Percentiles rank a stretch among this genome's conserved stretches.
phyloP scores from a whole-genome alignment of 352 stramenopile species.

The Blastocystis hominis region DNA sequence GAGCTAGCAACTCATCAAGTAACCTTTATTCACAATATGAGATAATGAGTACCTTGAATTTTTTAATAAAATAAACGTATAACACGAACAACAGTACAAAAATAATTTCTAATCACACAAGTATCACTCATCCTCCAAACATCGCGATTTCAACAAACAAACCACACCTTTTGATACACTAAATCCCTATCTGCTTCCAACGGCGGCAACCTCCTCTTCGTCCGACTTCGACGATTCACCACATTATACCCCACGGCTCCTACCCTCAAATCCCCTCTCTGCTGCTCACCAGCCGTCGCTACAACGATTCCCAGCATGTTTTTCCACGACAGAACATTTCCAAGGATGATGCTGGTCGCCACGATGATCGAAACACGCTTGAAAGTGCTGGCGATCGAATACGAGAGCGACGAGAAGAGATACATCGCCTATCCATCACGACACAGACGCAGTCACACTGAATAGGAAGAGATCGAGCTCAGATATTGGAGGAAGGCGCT shows the following conservation, averaged over 20 bases:
- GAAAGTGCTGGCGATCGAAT: neutral
- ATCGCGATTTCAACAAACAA: too few relatives aligned
- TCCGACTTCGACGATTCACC: neutral
- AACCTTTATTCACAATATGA: too few relatives aligned
- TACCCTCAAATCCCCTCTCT: too few relatives aligned
- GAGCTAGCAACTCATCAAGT: too few relatives aligned
- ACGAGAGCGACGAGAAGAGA: neutral
- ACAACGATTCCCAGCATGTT: neutral
- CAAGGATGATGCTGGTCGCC: neutral
- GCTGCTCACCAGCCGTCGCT: neutral
- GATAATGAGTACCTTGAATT: too few relatives aligned
- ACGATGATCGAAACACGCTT: neutral
- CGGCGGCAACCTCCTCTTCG: neutral
- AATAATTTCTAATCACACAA: too few relatives aligned
- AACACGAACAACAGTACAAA: too few relatives aligned
- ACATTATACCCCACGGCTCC: neutral
- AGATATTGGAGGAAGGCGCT: constrained; percentile 50
- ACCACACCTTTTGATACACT: too few relatives aligned
- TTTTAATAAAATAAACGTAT: too few relatives aligned
- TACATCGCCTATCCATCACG: neutral
- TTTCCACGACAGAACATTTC: neutral
- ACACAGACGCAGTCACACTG: neutral
- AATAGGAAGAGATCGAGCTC: constrained; percentile 51
- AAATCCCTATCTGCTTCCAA: neutral
- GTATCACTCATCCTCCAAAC: too few relatives aligned